Evolutionary conservation across 306 rosid genomes (phyloP), one percentile per base, ranked within the genome.

Genomic region (Cucurbita moschata): DNA sequence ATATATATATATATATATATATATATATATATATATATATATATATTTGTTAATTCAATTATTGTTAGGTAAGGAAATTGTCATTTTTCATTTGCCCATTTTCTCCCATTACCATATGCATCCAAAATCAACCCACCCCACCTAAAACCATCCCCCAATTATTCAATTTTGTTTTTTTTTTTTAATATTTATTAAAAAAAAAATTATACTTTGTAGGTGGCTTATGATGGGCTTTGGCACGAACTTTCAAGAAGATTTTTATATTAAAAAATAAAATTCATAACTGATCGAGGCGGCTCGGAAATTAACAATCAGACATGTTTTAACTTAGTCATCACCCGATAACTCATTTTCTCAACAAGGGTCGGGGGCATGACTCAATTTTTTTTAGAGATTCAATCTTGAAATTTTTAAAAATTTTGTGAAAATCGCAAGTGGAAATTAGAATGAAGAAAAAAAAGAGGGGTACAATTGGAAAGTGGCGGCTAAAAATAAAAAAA

Each of bases 381-480:
- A 26, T 26, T 26, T 26, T 26, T 26, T 26, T 1, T 26, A 26
- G 26, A 26, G 26, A 26, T 26, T 26, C 26, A 26, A 26, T 26
- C 26, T 0, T 0, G 26, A 26, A 26, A 26, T 26, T 26, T 26
- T 26, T 26, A 26, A 1, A 26, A 26, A 1, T 26, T 26, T 26
- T 26, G 26, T 26, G 26, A 26, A 26, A 26, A 26, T 26, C 0
- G 26, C 26, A 26, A 26, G 2, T 26, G 26, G 26, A 26, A 26
- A 26, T 26, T 26, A 26, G 1, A 26, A 26, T 26, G 0, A 47
- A 14, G 15, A 50, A 50, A 50, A 0, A 7, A 9, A 11, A 15
- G 21, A 10, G 68, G 21, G 71, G 52, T 26, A 75, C 86, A 81
- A 6, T 79, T 72, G 54, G 30, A 5, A 43, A 11, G n/a, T 30